A percentile compares a stretch with the other conserved stretches of the same genome.
Evolutionary conservation across 805 yeast genomes (phyloP).

Genomic region (Ogataea paradorogensis): DNA sequence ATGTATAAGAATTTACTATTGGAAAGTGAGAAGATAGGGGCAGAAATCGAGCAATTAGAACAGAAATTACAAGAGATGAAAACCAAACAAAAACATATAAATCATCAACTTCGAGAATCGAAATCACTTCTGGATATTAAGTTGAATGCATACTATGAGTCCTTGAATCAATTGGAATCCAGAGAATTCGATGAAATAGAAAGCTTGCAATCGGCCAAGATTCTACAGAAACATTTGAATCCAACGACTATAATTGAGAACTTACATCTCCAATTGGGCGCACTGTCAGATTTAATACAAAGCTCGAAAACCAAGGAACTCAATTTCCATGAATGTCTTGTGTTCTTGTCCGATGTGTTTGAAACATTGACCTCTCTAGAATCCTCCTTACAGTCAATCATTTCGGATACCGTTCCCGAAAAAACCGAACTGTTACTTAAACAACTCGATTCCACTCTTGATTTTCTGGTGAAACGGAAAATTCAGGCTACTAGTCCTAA

Average conservation of each 20-base stretch:
- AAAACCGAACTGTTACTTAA: slow-evolving; percentile 18
- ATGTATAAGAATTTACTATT: slow-evolving; percentile 37
- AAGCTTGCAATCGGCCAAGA: slow-evolving; percentile 9
- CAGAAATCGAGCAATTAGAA: slow-evolving; percentile 40
- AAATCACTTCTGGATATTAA: slow-evolving; percentile 50
- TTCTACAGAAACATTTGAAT: slow-evolving; percentile 14
- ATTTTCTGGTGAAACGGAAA: background rate
- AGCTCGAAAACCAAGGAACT: slow-evolving; percentile 18
- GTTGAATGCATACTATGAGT: slow-evolving; percentile 42
- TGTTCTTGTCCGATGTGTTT: slow-evolving; percentile 28
- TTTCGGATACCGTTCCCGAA: slow-evolving; percentile 12
- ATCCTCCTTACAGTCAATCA: slow-evolving; percentile 16
- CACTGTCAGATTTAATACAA: slow-evolving; percentile 24
- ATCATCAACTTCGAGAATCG: slow-evolving; percentile 41
- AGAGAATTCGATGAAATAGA: slow-evolving; percentile 22
- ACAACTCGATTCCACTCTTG: slow-evolving; percentile 7
- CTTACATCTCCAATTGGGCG: slow-evolving; percentile 25
- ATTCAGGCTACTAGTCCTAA: slow-evolving; percentile 6
- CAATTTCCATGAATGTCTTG: slow-evolving; percentile 22
- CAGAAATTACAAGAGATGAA: slow-evolving; percentile 32
- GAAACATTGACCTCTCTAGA: slow-evolving; percentile 26
- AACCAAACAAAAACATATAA: slow-evolving; percentile 34
- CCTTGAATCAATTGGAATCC: slow-evolving; percentile 25
- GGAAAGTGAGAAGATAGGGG: slow-evolving; percentile 34
- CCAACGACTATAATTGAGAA: slow-evolving; percentile 22